Evolutionary conservation across 768 basidiomycete genomes (phyloP), one percentile per base, ranked within the genome.

Genomic region (Mycena rebaudengoi): DNA sequence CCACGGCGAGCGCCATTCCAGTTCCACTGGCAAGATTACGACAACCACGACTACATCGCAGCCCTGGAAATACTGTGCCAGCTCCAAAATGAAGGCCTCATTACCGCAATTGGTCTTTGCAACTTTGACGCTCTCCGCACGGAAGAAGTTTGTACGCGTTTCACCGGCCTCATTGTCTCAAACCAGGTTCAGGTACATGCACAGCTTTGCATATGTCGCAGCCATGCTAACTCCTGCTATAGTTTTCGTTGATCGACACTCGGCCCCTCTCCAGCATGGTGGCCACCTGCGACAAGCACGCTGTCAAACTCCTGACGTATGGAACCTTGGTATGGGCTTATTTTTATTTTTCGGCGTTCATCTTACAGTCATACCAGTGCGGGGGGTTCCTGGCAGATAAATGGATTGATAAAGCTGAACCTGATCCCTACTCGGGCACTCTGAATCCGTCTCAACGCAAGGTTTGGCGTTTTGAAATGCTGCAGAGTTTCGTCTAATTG

Each of bases 381-480:
- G 93, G 93, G 8, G 93, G 92, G 4, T 93, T 95, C 71, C 81
- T 95, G 43, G 79, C 91, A 4, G 91, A 94, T 72, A 84, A 83
- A 62, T 95, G 92, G 91, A 79, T 95, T 14, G 80, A 82, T 51
- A 70, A 80, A 61, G 80, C 86, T 2, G 89, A 91, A 70, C 93
- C 93, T 2, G 90, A 93, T 79, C 78, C 83, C 12, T 95, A 95
- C 67, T 80, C 83, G 20, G 83, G 84, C 33, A 76, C 81, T 62
- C 78, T 94, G 69, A 94, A 91, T 0, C 92, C 94, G 5, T 95
- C 93, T 2, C 91, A 93, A 72, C 82, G 94, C 71, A 95, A 95
- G 85, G 92, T 86, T 69, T 70, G 78, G n/a, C 11, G 61, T 41
- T n/a, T 26, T 23, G 39, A 5, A 26, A n/a, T 44, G 30, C 28